A percentile compares a stretch with the other conserved stretches of the same genome.
phyloP scores from a whole-genome alignment of 2,329 filamentous ascomycete genomes.

The Escovopsis sp. region DNA sequence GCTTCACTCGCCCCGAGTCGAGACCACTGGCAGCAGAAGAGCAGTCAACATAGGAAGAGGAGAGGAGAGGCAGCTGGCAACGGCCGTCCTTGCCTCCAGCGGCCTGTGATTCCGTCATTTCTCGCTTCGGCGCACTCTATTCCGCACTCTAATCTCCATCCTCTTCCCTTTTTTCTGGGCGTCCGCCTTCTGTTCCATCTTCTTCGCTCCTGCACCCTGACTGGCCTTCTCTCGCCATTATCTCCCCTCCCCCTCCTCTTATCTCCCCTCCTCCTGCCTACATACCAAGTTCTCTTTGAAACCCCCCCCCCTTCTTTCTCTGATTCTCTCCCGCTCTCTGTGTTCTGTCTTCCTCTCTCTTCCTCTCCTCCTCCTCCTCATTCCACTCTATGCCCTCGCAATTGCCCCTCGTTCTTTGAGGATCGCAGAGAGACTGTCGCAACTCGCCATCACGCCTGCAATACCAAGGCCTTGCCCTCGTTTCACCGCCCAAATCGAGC shows the following conservation, averaged over 20 bases:
- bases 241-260: background rate
- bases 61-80: constrained; percentile 4
- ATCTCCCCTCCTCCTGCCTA: background rate
- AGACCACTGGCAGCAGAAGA: too few relatives aligned
- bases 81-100: constrained; percentile 1
- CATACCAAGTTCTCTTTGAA: background rate
- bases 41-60: too few relatives aligned
- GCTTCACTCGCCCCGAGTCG: too few relatives aligned
- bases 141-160: background rate
- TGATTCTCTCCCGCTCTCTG: constrained; percentile 3
- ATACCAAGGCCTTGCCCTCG: background rate
- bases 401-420: too few relatives aligned
- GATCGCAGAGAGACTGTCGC: background rate
- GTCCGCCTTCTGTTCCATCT: background rate
- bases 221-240: too few relatives aligned
- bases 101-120: constrained; percentile 2
- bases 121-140: constrained; percentile 4
- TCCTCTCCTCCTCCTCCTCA: background rate
- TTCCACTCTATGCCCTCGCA: background rate
- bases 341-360: background rate
- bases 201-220: background rate
- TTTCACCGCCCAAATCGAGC: too few relatives aligned
- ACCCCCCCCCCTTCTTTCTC: background rate
- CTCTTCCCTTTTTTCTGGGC: background rate
- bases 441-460: constrained; percentile 5